Conservation (phyloP, 2,329 filamentous ascomycete species). For the Chrysoporthe austroafricana region DNA sequence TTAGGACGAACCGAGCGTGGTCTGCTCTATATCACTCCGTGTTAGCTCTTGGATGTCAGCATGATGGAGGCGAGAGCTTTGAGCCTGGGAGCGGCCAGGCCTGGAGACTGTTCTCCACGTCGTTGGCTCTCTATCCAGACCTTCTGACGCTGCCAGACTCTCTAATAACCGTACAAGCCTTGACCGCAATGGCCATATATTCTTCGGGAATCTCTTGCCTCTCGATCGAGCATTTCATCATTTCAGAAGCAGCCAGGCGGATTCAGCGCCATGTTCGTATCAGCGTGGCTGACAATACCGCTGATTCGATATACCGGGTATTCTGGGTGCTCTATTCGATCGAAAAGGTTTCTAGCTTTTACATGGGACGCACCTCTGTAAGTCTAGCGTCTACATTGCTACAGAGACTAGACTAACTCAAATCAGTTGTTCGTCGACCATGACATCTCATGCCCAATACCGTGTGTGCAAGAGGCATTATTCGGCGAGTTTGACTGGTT, state of each 20-base stretch:
- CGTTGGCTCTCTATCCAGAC: slow-evolving; percentile 42
- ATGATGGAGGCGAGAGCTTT: slow-evolving; percentile 41
- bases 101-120: slow-evolving; percentile 45
- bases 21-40: slow-evolving; percentile 44
- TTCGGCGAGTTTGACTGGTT: slow-evolving; percentile 36
- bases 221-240: slow-evolving; percentile 38
- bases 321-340: slow-evolving; percentile 37
- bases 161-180: slow-evolving; percentile 36
- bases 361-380: slow-evolving; percentile 39
- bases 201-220: slow-evolving; percentile 36
- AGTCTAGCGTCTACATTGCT: slow-evolving; percentile 15
- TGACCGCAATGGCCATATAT: slow-evolving; percentile 39
- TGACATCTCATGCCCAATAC: slow-evolving; percentile 39
- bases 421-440: slow-evolving; percentile 37
- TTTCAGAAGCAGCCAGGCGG: slow-evolving; percentile 37
- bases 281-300: slow-evolving; percentile 28
- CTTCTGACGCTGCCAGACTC: slow-evolving; percentile 38
- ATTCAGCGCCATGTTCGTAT: slow-evolving; percentile 37
- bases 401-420: neutral
- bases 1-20: slow-evolving; percentile 38
- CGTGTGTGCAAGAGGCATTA: slow-evolving; percentile 31
- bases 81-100: slow-evolving; percentile 43
- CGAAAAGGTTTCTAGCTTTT: slow-evolving; percentile 37
- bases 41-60: slow-evolving; percentile 44
- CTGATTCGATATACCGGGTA: slow-evolving; percentile 34